Conservation (phyloP, 208 protist genomes). For the Trypanosomatidae sp. region DNA sequence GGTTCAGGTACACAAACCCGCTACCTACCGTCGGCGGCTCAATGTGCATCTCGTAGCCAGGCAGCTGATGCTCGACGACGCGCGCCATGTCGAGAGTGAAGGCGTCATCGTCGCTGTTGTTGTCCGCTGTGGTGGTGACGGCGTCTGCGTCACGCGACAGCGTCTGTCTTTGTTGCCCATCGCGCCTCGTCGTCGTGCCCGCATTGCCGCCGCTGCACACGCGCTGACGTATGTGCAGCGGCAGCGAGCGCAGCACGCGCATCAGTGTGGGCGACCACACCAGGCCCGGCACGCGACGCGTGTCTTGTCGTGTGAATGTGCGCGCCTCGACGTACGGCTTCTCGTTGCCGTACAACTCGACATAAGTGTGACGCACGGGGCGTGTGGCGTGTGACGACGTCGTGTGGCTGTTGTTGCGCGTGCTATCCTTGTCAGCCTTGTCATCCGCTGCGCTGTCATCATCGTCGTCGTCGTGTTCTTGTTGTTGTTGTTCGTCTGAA, state of each 20-base stretch:
- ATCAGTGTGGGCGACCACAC: slow-evolving; percentile 70
- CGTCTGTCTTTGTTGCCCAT: too few relatives aligned
- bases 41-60: slow-evolving; percentile 79
- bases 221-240: slow-evolving; percentile 5
- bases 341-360: slow-evolving; percentile 65
- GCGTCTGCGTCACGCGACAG: too few relatives aligned
- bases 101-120: too few relatives aligned
- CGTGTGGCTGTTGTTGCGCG: too few relatives aligned
- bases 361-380: slow-evolving; percentile 71
- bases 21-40: slow-evolving; percentile 76
- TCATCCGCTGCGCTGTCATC: too few relatives aligned
- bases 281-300: slow-evolving; percentile 49
- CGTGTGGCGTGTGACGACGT: too few relatives aligned
- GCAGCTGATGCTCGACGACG: slow-evolving; percentile 69
- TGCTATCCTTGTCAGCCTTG: too few relatives aligned
- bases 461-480: too few relatives aligned
- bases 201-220: too few relatives aligned
- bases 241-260: slow-evolving; percentile 16
- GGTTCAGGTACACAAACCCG: slow-evolving; percentile 64
- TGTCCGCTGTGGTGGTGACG: too few relatives aligned
- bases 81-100: slow-evolving; percentile 68
- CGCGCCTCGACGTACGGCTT: slow-evolving; percentile 69
- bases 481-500: too few relatives aligned
- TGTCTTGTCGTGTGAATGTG: slow-evolving; percentile 50
- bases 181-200: too few relatives aligned